Percentiles rank a stretch among this genome's conserved stretches.
Evolutionary conservation across 1,139 yeast genomes (phyloP).

Genomic region (Saccharomyces hybrid): DNA sequence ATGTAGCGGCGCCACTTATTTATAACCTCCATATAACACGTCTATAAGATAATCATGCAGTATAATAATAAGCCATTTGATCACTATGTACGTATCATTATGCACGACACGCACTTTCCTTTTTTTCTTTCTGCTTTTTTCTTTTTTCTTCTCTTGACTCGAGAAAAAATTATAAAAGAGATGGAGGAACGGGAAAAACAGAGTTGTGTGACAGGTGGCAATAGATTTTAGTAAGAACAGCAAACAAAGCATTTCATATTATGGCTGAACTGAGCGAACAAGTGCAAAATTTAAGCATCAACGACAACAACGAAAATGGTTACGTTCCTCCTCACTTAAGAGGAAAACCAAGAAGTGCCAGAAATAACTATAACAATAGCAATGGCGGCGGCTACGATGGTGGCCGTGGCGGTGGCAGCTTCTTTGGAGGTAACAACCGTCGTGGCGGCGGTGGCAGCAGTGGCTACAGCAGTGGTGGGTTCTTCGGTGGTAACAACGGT

Average conservation of each 20-base stretch:
- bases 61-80: too few relatives aligned
- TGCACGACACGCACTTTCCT: neutral
- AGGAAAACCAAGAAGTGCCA: constrained; percentile 6
- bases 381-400: constrained; percentile 23
- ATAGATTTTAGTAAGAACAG: neutral
- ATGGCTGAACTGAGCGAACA: constrained; percentile 42
- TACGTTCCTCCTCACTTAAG: constrained; percentile 73
- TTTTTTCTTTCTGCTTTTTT: constrained; percentile 6
- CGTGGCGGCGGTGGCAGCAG: too few relatives aligned
- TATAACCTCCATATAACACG: too few relatives aligned
- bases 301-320: constrained; percentile 25
- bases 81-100: neutral
- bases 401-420: constrained; percentile 19
- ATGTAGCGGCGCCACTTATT: constrained; percentile 14
- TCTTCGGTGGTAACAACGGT: constrained; percentile 27
- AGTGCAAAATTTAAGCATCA: constrained; percentile 39
- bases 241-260: constrained; percentile 11
- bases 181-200: constrained; percentile 17
- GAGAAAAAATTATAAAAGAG: constrained; percentile 9
- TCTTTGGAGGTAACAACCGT: constrained; percentile 23
- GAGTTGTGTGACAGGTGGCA: constrained; percentile 12
- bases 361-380: constrained; percentile 1
- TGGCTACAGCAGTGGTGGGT: constrained; percentile 15
- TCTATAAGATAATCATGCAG: too few relatives aligned
- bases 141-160: too few relatives aligned